Evolutionary conservation across 2,329 filamentous ascomycete species (phyloP), one percentile per base, ranked within the genome.

Genomic region (Phaeosphaeriaceae sp.): DNA sequence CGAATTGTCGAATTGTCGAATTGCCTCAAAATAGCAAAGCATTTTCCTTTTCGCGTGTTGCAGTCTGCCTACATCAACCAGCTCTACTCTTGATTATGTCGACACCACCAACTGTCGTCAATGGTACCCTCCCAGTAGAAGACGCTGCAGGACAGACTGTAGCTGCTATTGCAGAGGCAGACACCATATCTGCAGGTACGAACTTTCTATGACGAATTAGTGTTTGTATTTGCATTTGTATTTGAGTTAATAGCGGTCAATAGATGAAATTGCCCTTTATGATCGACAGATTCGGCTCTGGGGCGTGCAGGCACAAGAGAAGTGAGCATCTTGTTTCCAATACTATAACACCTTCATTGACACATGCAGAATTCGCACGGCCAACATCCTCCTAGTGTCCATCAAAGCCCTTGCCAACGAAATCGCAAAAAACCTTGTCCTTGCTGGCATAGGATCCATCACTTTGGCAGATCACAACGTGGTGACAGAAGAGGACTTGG

Each of bases 281-380:
- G 94, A 99, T 76, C 87, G 94, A 41, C 94, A 99, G 73, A 97
- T 99, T 66, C 88, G 94, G 45, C 86, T 99, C 23, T 99, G 94
- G 94, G 94, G 94, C 35, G 90, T 97, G 68, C 87, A 94, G 66
- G 94, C 94, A 6, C 94, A 99, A 74, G 89, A 96, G 71, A 83
- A 82, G 82, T 83, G 68, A 70, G 52, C n/a, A 6, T 13, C 28
- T 12, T 18, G 29, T 2, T 4, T 4, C 17, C 23, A 12, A 12
- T 28, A 6, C n/a, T 3, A 13, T n/a, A n/a, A n/a, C n/a, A n/a
- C n/a, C n/a, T n/a, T n/a, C n/a, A n/a, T n/a, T 61, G 32, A 64
- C 41, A 39, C 13, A 9, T n/a, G 16, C 48, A 91, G 89, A 70
- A 92, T 99, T 49, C 90, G 93, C 63, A 89, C 84, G 50, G 91